Evolutionary conservation across 345 rosid genomes (phyloP).

Genomic region (Salix exigua): DNA sequence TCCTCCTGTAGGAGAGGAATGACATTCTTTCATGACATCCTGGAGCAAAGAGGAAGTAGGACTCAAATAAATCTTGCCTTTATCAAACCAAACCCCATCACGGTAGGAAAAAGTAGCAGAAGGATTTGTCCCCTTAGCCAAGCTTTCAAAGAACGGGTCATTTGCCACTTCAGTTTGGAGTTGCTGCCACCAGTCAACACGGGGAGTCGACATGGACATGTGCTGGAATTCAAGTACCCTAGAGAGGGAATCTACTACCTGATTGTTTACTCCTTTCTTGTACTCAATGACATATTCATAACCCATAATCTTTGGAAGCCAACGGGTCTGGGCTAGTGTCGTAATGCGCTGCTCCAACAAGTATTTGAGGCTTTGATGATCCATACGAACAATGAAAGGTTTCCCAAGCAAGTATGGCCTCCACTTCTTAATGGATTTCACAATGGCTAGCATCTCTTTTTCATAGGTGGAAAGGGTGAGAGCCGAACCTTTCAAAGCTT

Average conservation of each 20-base stretch:
- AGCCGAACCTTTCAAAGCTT: neutral
- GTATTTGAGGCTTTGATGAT: neutral
- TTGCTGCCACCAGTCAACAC: neutral
- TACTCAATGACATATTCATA: too few species aligned
- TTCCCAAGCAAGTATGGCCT: neutral
- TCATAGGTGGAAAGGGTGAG: neutral
- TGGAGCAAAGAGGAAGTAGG: neutral
- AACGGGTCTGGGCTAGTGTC: too few species aligned
- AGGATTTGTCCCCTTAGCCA: accelerated
- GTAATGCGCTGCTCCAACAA: too few species aligned
- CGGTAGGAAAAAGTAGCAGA: neutral
- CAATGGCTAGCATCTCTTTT: neutral
- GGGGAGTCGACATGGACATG: too few species aligned
- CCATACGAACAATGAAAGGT: neutral
- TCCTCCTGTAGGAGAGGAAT: neutral
- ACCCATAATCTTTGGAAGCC: too few species aligned
- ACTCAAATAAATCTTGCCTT: neutral
- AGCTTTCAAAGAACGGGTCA: neutral
- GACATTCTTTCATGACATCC: neutral
- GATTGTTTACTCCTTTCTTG: too few species aligned
- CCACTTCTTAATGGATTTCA: neutral
- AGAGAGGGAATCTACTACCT: too few species aligned
- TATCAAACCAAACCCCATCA: neutral
- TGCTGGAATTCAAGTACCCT: too few species aligned
- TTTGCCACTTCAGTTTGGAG: neutral